Base-by-base conservation (phyloP, 371 early-diverging fungal genomes). In the Batrachochytrium dendrobatidis region DNA sequence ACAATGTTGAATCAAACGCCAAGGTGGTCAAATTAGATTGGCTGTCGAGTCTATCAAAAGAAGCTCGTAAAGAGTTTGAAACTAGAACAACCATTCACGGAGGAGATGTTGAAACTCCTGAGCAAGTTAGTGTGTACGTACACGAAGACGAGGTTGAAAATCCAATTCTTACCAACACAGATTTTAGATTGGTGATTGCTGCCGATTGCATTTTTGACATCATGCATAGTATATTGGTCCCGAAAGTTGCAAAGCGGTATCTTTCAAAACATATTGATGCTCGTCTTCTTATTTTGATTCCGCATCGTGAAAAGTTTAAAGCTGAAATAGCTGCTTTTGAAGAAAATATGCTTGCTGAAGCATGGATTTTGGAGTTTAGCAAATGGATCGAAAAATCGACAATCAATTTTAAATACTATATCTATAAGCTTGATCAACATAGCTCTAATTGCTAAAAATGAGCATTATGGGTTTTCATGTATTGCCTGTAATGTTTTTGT, bases 181-280 rank as follows among this genome's bases (percentile, higher is more conserved):
- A 53, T 24, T 60, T 34, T 25, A 29, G 39, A 7, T 28, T 29
- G 12, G 46, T 60, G 24, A 53, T 60, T 29, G 61, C 61, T 10
- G 61, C 61, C 26, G 61, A 60, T 49, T 60, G 61, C 46, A 45
- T 60, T 34, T 60, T 54, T 60, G 61, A 53, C 31, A 17, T 45
- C 17, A 20, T 24, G 34, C 61, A 60, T 34, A 18, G 29, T 18
- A 26, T 20, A 22, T 43, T 60, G 55, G 61, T 60, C 2, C 61
- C 61, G 32, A 53, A 54, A 35, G 61, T 54, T 6, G 35, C 61
- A 29, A 54, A 48, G 28, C 55, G 48, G 22, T 60, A 54, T 25
- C 24, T 60, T 2, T 53, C 61, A 25, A 59, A 46, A 30, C 39
- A 39, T 39, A 12, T n/a, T 12, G n/a, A n/a, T 39, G 39, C 39